Base-by-base conservation (phyloP, 192 early-diverging fungal genomes). In the Pecoramyces ruminantium region DNA sequence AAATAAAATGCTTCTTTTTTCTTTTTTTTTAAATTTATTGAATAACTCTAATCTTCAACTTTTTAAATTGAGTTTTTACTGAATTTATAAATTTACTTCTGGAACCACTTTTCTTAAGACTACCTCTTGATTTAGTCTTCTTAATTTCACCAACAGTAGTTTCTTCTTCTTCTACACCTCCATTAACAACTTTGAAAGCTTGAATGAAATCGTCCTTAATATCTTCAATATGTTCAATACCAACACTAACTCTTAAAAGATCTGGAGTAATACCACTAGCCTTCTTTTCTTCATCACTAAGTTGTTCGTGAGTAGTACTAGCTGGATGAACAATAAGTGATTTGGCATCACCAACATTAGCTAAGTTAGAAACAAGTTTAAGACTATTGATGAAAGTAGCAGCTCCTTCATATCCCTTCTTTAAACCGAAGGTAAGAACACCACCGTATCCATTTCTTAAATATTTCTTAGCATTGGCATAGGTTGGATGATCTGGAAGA, bases 291-390 rank as follows among this genome's bases (percentile, higher is more conserved):
- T 91, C 90, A 80, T 93, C 91, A 8, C 88, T 88, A 77, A 97
- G 86, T 86, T 96, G 96, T 84, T 93, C 93, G 83, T 98, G 95
- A 21, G 95, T 98, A 12, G 95, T 96, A 29, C 88, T 83, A 29
- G 92, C 86, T 15, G 96, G 94, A 79, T 95, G 92, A 82, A 96
- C 95, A 28, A 93, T 93, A 29, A 98, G 87, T 13, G 95, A 96
- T 82, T 94, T 91, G 17, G 93, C 90, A 86, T 98, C 96, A 79
- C 96, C 96, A n/a, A 98, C 94, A 80, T 98, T 98, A 58, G 95
- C 96, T 30, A 98, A 85, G 84, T 96, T 93, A 18, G 93, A 94
- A 5, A 92, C 89, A 34, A 98, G 89, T 83, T 96, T 88, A 38
- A 98, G 89, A n/a, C 79, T 83, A 80, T 95, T 88, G 78, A 98